Evolutionary conservation across 2,329 filamentous ascomycete species (phyloP).

Genomic region (Diaporthe sp.): DNA sequence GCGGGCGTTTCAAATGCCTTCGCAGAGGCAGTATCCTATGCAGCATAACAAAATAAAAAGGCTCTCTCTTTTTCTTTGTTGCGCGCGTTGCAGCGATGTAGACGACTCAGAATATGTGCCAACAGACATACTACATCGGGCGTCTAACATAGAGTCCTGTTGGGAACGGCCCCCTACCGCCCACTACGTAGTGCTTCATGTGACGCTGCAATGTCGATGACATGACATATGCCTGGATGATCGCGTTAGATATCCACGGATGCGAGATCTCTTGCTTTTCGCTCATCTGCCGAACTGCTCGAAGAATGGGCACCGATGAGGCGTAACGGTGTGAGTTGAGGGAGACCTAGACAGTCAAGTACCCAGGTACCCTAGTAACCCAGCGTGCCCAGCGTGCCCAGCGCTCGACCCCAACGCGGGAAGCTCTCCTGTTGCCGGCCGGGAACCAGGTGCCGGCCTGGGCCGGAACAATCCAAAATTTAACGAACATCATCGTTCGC

Average conservation of each 20-base stretch:
- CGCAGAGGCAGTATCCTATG: no score
- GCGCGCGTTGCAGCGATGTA: background rate
- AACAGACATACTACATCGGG: no score
- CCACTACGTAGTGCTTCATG: background rate
- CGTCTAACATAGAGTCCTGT: background rate
- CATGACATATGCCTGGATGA: background rate
- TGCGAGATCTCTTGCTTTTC: no score
- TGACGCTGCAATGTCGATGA: background rate
- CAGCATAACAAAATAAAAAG: background rate
- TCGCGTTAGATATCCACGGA: background rate
- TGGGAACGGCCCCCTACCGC: background rate
- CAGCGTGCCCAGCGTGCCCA: background rate
- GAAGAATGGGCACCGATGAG: background rate
- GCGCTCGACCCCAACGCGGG: background rate
- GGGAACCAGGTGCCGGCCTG: constrained; percentile 19
- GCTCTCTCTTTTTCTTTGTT: background rate
- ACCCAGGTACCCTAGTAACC: background rate
- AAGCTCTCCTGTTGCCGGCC: constrained; percentile 19
- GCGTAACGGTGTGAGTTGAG: background rate
- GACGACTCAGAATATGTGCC: background rate
- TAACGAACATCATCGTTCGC: constrained; percentile 17
- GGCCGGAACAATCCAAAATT: constrained; percentile 2
- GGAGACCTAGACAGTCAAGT: background rate
- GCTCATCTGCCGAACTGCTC: background rate
- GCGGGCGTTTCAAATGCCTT: background rate